Conservation (phyloP, 2,329 filamentous ascomycete species). For the Scorias spongiosa region DNA sequence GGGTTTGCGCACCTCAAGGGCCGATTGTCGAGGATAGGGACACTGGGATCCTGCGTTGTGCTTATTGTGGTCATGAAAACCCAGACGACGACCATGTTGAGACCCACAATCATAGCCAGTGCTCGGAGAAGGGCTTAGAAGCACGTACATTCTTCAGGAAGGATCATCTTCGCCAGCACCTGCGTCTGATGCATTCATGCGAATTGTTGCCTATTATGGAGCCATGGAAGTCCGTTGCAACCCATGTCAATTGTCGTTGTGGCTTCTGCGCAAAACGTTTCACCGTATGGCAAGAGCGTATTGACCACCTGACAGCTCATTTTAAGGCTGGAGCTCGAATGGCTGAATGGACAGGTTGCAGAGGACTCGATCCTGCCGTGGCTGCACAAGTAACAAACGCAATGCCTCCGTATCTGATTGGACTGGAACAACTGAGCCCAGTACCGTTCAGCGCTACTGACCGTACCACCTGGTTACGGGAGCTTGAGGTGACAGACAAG, state of each 20-base stretch:
- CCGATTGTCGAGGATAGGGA: conserved; percentile 40
- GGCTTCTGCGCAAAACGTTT: conserved; percentile 37
- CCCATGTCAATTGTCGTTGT: conserved; percentile 38
- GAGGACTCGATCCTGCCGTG: conserved; percentile 34
- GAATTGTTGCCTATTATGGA: conserved; percentile 50
- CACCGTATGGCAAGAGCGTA: conserved; percentile 35
- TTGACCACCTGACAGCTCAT: conserved; percentile 39
- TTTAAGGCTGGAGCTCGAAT: conserved; percentile 39
- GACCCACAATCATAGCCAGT: conserved; percentile 44
- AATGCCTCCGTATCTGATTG: conserved; percentile 38
- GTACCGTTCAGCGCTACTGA: conserved; percentile 33
- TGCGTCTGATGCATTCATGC: conserved; percentile 44
- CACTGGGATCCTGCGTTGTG: conserved; percentile 42
- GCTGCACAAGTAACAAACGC: conserved; percentile 34
- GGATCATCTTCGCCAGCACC: conserved; percentile 46
- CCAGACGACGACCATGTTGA: conserved; percentile 42
- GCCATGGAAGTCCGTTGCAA: conserved; percentile 44
- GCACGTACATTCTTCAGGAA: conserved; percentile 51
- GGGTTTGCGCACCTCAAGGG: conserved; percentile 45
- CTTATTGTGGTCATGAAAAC: conserved; percentile 41
- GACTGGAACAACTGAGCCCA: conserved; percentile 29
- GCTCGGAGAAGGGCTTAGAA: conserved; percentile 49
- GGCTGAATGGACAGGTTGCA: conserved; percentile 40
- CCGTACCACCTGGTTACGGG: conserved; percentile 1
- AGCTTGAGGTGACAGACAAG: conserved; percentile 5